A percentile compares a stretch with the other conserved stretches of the same genome.
Evolutionary conservation across 2,329 filamentous ascomycete genomes (phyloP).

Genomic region (Ophiostoma australiae): DNA sequence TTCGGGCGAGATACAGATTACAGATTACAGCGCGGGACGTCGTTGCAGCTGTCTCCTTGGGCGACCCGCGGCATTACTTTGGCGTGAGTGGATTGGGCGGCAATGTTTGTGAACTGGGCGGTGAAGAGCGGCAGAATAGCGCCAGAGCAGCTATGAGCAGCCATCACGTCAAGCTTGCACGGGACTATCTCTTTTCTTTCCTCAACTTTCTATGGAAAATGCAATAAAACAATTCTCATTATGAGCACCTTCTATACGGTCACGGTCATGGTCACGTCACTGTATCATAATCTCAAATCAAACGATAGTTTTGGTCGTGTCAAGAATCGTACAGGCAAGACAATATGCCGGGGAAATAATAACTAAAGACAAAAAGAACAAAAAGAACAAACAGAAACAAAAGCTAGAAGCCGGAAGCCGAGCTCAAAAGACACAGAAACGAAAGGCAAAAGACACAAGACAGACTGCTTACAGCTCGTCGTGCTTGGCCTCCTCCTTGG

Average conservation of each 20-base stretch:
- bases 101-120: slow-evolving; percentile 1
- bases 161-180: neutral
- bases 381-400: neutral
- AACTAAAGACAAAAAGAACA: neutral
- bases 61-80: slow-evolving; percentile 10
- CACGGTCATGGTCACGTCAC: neutral
- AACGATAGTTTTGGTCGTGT: slow-evolving; percentile 11
- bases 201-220: too few relatives aligned
- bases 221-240: neutral
- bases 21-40: neutral
- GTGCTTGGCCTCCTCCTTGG: slow-evolving; percentile 45
- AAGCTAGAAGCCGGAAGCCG: neutral
- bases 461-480: slow-evolving; percentile 64
- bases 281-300: neutral
- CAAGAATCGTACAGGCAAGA: slow-evolving; percentile 12
- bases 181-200: too few relatives aligned
- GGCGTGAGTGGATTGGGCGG: slow-evolving; percentile 11
- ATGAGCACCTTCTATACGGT: too few relatives aligned
- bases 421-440: neutral
- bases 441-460: neutral
- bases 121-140: slow-evolving; percentile 15
- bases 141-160: neutral
- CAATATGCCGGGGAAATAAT: slow-evolving; percentile 6
- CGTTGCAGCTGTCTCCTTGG: neutral
- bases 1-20: neutral